Base-by-base conservation (phyloP, 2,329 filamentous ascomycete species). In the Alternaria arbusti region DNA sequence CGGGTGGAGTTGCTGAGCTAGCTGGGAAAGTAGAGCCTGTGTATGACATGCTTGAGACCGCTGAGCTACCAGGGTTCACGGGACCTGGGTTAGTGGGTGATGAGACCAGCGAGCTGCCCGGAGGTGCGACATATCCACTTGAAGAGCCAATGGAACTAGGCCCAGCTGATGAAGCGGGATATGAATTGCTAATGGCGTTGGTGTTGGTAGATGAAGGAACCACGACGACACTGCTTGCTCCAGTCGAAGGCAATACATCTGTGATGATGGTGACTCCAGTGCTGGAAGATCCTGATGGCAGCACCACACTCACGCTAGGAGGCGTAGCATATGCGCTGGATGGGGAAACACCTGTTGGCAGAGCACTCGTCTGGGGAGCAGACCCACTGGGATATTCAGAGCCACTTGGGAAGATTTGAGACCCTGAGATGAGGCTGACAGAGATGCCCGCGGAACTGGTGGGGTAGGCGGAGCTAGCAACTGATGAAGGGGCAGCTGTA, bases 341-440 rank as follows among this genome's bases (percentile, higher is more conserved):
- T n/a, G 56, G 50, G 25, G 57, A 26, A 28, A 49, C 1, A 22
- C 30, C 50, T 9, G 49, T 61, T 49, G 64, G 54, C 10, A 60
- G 23, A 13, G 22, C 54, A 40, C 64, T 64, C 7, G 64, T 59
- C 51, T 60, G 65, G 12, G 59, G 61, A 57, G 64, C n/a, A 36
- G 55, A 57, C 44, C 25, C 49, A 54, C 30, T 57, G 22, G 64
- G 17, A 49, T 59, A 54, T 49, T 26, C 58, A 28, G 54, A 54
- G 23, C 44, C n/a, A n/a, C 28, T 22, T 4, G 50, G 50, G 15
- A 32, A 12, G 25, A 57, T 56, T 23, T 49, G 51, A 59, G 58
- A 51, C 6, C 57, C 54, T 30, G 59, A 43, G 22, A 66, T 60
- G 45, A 63, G 44, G 43, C 68, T 70, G 28, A 55, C 45, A 26